Conservation (phyloP, 2,329 filamentous ascomycete species). For the Colletotrichum simmondsii region DNA sequence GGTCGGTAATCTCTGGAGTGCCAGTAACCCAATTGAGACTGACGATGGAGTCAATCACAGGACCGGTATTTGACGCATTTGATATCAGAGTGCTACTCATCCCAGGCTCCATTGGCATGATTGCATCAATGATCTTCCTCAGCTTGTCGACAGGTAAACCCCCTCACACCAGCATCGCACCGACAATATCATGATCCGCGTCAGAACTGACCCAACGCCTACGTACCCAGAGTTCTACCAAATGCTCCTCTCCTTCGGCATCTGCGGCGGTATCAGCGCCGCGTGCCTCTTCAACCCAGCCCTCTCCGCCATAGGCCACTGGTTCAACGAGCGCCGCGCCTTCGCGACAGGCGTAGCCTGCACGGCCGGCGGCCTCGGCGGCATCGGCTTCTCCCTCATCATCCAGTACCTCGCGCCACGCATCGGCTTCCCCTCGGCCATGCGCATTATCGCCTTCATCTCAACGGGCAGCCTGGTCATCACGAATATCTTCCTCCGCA, state of each 20-base stretch:
- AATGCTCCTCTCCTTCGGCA: conserved; percentile 75
- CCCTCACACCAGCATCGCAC: background rate
- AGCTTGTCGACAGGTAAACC: background rate
- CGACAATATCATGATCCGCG: too few relatives aligned
- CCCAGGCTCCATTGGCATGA: background rate
- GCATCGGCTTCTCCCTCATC: conserved; percentile 59
- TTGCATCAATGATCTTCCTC: background rate
- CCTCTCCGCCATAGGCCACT: conserved; percentile 75
- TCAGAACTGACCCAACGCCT: too few relatives aligned
- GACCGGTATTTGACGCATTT: background rate
- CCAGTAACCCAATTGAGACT: background rate
- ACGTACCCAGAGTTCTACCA: conserved; percentile 67
- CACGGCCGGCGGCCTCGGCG: conserved; percentile 70
- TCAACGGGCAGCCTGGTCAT: conserved; percentile 25
- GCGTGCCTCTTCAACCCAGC: conserved; percentile 77
- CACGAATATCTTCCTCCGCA: background rate
- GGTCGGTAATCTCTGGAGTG: background rate
- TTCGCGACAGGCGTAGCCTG: conserved; percentile 77
- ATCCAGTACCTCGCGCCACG: conserved; percentile 39
- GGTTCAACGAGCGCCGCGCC: conserved; percentile 72
- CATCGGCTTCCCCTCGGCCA: conserved; percentile 45
- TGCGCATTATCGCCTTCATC: conserved; percentile 43
- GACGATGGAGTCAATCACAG: background rate
- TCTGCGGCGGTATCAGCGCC: conserved; percentile 72
- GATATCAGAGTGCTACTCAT: background rate